phyloP scores from a whole-genome alignment of 2,329 filamentous ascomycete species.

The Ophiostoma sp. region DNA sequence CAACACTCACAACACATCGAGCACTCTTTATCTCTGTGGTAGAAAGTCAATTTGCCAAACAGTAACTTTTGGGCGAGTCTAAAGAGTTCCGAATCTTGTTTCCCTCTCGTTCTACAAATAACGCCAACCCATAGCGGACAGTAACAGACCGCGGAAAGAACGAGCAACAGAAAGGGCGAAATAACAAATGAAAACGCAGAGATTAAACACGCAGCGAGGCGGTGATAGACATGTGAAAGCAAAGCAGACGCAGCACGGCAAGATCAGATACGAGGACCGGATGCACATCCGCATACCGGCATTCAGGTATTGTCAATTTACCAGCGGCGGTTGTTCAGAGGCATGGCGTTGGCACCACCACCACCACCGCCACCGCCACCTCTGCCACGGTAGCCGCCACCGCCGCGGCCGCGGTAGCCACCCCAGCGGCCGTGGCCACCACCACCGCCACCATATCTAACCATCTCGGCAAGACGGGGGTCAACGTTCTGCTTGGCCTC shows the following conservation, averaged over 20 bases:
- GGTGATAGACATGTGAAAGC: conserved; percentile 10
- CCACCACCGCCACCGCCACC: conserved; percentile 33
- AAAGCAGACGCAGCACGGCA: conserved; percentile 2
- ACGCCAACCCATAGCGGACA: conserved; percentile 17
- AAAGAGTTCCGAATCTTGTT: conserved; percentile 20
- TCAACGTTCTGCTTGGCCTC: conserved; percentile 99
- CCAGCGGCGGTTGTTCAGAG: conserved; percentile 49
- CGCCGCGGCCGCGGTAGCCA: conserved; percentile 60
- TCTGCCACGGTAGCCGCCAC: conserved; percentile 41
- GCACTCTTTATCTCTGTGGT: conserved; percentile 15
- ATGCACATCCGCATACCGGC: neutral
- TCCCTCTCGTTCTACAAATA: conserved; percentile 22
- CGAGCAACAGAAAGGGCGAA: neutral
- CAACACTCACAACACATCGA: neutral
- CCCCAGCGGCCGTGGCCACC: conserved; percentile 60
- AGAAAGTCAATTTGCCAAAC: conserved; percentile 20
- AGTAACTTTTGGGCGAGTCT: conserved; percentile 16
- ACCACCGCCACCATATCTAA: conserved; percentile 80
- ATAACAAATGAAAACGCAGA: conserved; percentile 1
- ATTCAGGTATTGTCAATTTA: conserved; percentile 32
- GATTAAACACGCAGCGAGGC: neutral
- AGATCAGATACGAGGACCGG: neutral
- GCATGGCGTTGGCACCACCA: conserved; percentile 45
- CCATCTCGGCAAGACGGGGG: conserved; percentile 92
- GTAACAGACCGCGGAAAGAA: neutral